Conservation (phyloP, 2,329 filamentous ascomycete species). For the Fusarium poae region DNA sequence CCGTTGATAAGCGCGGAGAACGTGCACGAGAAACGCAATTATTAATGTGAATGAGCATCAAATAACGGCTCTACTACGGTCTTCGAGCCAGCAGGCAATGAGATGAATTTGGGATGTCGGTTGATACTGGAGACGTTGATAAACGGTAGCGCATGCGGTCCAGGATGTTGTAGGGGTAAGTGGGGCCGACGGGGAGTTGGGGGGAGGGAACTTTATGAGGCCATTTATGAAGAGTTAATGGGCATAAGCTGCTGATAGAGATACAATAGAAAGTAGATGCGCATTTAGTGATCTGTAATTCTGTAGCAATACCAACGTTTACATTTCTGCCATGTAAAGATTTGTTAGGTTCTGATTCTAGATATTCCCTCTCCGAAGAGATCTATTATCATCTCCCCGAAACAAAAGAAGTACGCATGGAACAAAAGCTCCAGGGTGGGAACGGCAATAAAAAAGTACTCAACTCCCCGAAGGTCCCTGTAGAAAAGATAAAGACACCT, state of each 20-base stretch:
- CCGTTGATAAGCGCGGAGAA: conserved; percentile 15
- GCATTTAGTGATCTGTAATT: too few species aligned
- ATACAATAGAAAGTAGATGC: background rate
- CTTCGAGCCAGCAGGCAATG: background rate
- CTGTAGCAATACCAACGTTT: accelerated
- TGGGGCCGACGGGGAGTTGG: conserved; percentile 41
- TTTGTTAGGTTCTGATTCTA: too few species aligned
- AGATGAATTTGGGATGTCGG: background rate
- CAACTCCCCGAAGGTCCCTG: conserved; percentile 38
- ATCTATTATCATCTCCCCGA: conserved; percentile 25
- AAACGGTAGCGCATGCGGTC: conserved; percentile 10
- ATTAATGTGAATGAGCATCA: conserved; percentile 4
- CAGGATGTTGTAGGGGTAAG: conserved; percentile 13
- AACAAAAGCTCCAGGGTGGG: conserved; percentile 18
- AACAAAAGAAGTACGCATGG: conserved; percentile 24
- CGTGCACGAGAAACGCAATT: conserved; percentile 3
- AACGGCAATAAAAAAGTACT: background rate
- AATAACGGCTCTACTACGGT: background rate
- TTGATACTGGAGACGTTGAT: conserved; percentile 13
- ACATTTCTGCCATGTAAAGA: background rate
- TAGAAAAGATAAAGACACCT: background rate
- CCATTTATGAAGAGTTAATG: conserved; percentile 19
- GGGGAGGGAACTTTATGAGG: conserved; percentile 26
- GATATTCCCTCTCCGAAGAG: background rate
- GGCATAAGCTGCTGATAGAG: background rate